Evolutionary conservation across 2,329 filamentous ascomycete species (phyloP).

Genomic region (Botrytis hyacinthi): DNA sequence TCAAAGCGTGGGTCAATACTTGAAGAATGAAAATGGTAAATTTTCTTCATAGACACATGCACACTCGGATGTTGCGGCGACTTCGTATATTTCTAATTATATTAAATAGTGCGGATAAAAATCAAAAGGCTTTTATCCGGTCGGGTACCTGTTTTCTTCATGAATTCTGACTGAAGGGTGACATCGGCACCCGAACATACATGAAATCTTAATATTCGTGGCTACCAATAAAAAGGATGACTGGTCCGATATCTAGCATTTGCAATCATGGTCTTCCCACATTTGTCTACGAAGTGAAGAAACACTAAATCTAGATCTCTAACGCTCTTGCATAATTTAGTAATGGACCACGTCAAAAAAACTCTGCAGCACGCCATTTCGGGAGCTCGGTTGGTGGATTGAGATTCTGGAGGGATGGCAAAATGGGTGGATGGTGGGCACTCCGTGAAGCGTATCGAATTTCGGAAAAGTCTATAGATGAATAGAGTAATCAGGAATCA

Average conservation of each 20-base stretch:
- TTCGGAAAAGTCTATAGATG: background rate
- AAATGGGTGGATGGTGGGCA: background rate
- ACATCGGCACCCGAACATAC: background rate
- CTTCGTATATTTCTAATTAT: background rate
- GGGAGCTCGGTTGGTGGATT: background rate
- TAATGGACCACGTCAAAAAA: background rate
- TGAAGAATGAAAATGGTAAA: background rate
- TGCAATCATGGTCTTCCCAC: background rate
- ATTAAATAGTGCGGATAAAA: background rate
- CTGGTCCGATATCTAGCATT: background rate
- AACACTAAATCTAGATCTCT: background rate
- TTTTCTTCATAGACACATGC: background rate
- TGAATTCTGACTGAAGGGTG: background rate
- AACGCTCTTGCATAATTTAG: background rate
- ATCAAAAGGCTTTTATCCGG: background rate
- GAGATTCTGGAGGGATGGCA: background rate
- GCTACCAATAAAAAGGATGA: background rate
- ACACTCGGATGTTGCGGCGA: background rate
- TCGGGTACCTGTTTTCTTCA: background rate
- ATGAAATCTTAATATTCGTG: background rate
- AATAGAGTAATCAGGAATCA: background rate
- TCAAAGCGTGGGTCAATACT: background rate
- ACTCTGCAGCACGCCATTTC: background rate
- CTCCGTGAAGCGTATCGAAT: background rate
- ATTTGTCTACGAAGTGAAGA: background rate